These are phyloP conservation scores for Letharia columbiana DNA, from an alignment of 495 filamentous ascomycete species.

Conservation along the genomic window DNA sequence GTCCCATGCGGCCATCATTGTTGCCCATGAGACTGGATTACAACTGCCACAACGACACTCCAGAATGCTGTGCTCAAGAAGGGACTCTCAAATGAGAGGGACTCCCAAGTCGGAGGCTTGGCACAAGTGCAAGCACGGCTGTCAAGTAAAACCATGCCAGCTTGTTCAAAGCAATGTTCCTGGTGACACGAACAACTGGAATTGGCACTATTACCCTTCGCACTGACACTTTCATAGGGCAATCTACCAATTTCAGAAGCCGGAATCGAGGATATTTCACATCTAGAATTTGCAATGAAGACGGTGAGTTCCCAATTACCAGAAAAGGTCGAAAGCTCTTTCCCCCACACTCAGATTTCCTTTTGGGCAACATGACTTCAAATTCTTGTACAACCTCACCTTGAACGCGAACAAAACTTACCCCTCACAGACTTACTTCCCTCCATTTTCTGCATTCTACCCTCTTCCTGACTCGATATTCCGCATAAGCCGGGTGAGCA, in stretches of 20 bases:
- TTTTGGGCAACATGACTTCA: not conserved
- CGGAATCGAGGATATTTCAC: not conserved
- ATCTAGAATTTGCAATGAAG: not conserved
- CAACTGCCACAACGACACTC: not conserved
- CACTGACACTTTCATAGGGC: not conserved
- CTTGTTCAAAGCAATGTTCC: not conserved
- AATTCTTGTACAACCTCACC: not conserved
- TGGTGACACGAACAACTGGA: not conserved
- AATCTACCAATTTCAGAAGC: not conserved
- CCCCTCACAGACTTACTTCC: not conserved
- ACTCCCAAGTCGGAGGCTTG: not conserved
- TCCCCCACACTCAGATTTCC: not conserved
- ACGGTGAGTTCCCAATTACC: not conserved
- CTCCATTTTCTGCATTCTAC: not conserved
- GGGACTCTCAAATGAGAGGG: not conserved
- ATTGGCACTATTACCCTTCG: not conserved
- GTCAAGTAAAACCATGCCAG: not conserved
- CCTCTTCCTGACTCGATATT: not conserved
- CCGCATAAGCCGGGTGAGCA: not conserved
- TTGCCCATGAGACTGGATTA: not conserved
- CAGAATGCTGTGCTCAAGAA: not conserved
- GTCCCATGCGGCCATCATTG: not conserved
- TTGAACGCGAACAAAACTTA: not conserved
- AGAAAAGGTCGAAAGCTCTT: not conserved
- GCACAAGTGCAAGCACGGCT: not conserved